Evolutionary conservation across 768 basidiomycete species (phyloP).

Genomic region (Suillus tomentosus): DNA sequence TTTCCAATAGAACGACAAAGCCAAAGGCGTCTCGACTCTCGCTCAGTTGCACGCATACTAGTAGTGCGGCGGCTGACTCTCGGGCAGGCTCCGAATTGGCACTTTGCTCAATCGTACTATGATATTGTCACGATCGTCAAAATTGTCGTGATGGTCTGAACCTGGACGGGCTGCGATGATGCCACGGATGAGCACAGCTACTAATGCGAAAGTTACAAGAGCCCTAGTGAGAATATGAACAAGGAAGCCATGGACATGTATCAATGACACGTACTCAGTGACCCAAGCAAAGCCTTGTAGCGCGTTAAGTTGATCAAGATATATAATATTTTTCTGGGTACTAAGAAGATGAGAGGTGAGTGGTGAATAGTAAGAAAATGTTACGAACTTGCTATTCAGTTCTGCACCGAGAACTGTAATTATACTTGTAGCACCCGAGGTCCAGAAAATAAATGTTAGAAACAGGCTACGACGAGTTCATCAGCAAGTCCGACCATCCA

Average conservation of each 20-base stretch:
- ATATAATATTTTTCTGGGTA: slow-evolving; percentile 48
- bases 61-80: too few relatives aligned
- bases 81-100: too few relatives aligned
- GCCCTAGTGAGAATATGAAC: slow-evolving; percentile 46
- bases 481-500: slow-evolving; percentile 5
- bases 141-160: too few relatives aligned
- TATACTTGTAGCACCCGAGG: slow-evolving; percentile 69
- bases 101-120: too few relatives aligned
- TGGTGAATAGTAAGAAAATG: slow-evolving; percentile 1
- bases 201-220: slow-evolving; percentile 59
- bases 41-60: too few relatives aligned
- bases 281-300: slow-evolving; percentile 77
- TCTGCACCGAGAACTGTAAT: slow-evolving; percentile 70
- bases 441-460: slow-evolving; percentile 82
- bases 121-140: too few relatives aligned
- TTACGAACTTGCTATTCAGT: slow-evolving; percentile 62
- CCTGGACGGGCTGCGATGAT: slow-evolving; percentile 53
- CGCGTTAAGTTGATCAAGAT: slow-evolving; percentile 78
- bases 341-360: slow-evolving; percentile 18
- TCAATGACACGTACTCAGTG: slow-evolving; percentile 52
- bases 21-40: too few relatives aligned
- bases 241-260: not conserved
- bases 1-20: too few relatives aligned
- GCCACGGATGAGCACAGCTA: slow-evolving; percentile 61
- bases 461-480: slow-evolving; percentile 44